Conservation (phyloP, 208 protist species). For the Trypanosoma lewisi region DNA sequence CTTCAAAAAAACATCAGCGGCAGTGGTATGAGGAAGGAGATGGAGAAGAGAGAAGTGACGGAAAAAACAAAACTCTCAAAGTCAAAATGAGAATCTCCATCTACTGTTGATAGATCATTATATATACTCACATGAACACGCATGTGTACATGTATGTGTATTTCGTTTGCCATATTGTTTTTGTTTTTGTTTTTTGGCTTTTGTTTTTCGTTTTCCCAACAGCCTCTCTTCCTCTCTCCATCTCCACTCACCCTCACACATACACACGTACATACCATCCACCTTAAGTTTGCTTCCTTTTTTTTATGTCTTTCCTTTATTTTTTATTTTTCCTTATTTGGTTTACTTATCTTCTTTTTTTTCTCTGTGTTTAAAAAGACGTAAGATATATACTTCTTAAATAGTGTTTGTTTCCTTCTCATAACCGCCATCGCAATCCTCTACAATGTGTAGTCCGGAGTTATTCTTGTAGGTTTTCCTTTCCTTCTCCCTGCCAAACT, state of each 20-base stretch:
- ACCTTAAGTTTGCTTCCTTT: neutral
- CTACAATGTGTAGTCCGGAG: slow-evolving; percentile 25
- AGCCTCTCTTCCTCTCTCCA: neutral
- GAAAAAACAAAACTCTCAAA: too few relatives aligned
- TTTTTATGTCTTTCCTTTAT: slow-evolving; percentile 10
- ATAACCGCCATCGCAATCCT: neutral
- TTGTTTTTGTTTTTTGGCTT: slow-evolving; percentile 13
- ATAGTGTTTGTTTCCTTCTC: too few relatives aligned
- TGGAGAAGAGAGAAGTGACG: too few relatives aligned
- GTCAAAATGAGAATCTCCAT: too few relatives aligned
- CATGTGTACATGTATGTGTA: slow-evolving; percentile 3
- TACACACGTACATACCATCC: neutral
- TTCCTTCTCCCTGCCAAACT: slow-evolving; percentile 68
- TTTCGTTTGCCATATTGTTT: neutral
- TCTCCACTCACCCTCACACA: neutral
- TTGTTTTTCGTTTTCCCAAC: slow-evolving; percentile 17
- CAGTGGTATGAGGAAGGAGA: too few relatives aligned
- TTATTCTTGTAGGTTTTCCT: slow-evolving; percentile 30
- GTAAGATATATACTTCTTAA: too few relatives aligned
- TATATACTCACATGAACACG: too few relatives aligned
- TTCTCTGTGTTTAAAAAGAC: neutral
- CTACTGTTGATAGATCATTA: too few relatives aligned
- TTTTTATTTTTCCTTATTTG: neutral
- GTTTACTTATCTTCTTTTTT: neutral
- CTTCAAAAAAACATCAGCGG: too few relatives aligned